phyloP scores from a whole-genome alignment of 2,329 filamentous ascomycete genomes.

The Aspergillus pseudoterreus region DNA sequence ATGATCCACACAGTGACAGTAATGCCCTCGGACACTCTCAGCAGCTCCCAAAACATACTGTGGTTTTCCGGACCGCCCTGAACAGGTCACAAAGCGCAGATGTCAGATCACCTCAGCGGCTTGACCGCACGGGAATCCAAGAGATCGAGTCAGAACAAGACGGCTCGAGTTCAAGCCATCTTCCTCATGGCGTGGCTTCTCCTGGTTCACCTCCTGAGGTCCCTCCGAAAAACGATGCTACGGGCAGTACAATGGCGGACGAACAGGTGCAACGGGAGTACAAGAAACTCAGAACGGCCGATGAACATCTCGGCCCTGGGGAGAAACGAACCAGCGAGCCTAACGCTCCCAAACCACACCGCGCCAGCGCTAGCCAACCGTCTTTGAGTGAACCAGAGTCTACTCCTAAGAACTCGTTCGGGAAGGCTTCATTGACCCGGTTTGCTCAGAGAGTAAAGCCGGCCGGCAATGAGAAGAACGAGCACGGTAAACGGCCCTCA shows the following conservation, averaged over 20 bases:
- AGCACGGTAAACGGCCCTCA: slow-evolving; percentile 17
- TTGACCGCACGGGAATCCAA: slow-evolving; percentile 1
- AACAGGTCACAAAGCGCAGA: slow-evolving; percentile 38
- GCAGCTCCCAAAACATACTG: slow-evolving; percentile 38
- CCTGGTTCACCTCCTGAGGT: neutral
- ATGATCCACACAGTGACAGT: slow-evolving; percentile 42
- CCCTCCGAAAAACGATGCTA: neutral
- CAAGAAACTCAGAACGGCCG: neutral
- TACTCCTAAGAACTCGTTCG: slow-evolving; percentile 19
- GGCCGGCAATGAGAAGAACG: slow-evolving; percentile 22
- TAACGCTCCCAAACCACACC: slow-evolving; percentile 1
- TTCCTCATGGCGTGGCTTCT: neutral
- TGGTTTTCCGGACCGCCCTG: slow-evolving; percentile 45
- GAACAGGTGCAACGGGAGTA: neutral
- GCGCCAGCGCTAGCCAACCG: slow-evolving; percentile 7
- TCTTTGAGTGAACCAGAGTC: slow-evolving; percentile 18
- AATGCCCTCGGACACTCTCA: slow-evolving; percentile 37
- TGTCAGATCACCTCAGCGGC: slow-evolving; percentile 22
- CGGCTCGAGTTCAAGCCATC: neutral
- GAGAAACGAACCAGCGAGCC: neutral
- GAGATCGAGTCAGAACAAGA: neutral
- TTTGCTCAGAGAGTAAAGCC: slow-evolving; percentile 34
- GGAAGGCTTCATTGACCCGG: slow-evolving; percentile 28
- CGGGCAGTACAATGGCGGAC: neutral
- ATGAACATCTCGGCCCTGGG: neutral